Percentiles rank a stretch among this genome's conserved stretches.
These are phyloP conservation scores for Lentinula aciculospora DNA, from an alignment of 768 basidiomycete species.

Conservation along the genomic window DNA sequence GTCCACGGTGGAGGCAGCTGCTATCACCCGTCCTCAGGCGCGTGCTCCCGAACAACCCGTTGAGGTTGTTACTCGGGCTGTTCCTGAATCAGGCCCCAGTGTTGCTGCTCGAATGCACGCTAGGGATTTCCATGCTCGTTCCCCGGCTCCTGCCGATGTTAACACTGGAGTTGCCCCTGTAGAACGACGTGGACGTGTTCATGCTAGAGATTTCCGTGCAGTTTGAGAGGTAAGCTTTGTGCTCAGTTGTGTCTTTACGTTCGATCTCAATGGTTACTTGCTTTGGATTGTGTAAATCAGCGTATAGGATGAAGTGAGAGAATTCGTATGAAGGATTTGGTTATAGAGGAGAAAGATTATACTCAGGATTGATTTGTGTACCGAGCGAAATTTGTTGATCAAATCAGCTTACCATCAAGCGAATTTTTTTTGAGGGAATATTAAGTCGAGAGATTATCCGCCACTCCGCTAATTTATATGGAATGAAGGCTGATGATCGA, in stretches of 20 bases:
- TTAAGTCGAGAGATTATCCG: no score
- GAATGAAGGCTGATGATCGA: no score
- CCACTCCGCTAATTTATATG: no score
- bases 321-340: not conserved
- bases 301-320: not conserved
- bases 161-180: not conserved
- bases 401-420: not conserved
- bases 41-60: not conserved
- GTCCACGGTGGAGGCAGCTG: constrained; percentile 18
- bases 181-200: not conserved
- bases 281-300: no score
- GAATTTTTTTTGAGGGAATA: no score
- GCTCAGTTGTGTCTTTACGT: not conserved
- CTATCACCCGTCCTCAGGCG: constrained; percentile 15
- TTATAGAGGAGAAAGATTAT: not conserved
- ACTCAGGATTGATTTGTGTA: not conserved
- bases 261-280: not conserved
- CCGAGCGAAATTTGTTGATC: not conserved
- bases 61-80: not conserved
- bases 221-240: not conserved
- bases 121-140: constrained; percentile 6
- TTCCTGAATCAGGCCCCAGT: not conserved
- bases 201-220: not conserved
- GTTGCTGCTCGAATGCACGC: constrained; percentile 3
- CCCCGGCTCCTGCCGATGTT: not conserved